Evolutionary conservation across 208 protist species (phyloP).

Genomic region (Acanthamoeba lenticulata): DNA sequence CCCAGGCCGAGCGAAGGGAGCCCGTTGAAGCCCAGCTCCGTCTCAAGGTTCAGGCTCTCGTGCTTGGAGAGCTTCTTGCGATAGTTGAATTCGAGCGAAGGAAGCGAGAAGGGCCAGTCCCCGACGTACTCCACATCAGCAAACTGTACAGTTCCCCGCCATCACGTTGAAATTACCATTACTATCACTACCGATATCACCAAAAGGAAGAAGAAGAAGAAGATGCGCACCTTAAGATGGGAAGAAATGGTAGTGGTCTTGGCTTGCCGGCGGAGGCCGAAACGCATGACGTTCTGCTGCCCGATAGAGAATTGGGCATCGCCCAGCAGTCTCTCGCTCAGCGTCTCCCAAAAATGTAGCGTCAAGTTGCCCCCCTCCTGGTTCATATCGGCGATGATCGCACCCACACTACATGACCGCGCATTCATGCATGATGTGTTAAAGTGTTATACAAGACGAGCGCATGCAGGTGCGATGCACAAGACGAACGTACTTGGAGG

Average conservation of each 20-base stretch:
- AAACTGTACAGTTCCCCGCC: no score
- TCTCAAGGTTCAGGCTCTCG: constrained; percentile 26
- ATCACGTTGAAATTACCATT: no score
- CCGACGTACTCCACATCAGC: constrained; percentile 20
- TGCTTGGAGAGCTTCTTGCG: constrained; percentile 21
- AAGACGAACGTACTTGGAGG: background rate
- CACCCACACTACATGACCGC: background rate
- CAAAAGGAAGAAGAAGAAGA: background rate
- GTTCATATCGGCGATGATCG: background rate
- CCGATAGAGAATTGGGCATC: constrained; percentile 55
- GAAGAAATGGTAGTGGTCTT: constrained; percentile 46
- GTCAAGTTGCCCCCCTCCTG: constrained; percentile 1
- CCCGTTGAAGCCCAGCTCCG: background rate
- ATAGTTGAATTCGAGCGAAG: constrained; percentile 22
- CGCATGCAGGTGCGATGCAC: background rate
- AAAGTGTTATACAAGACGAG: background rate
- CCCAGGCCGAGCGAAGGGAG: background rate
- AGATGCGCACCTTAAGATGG: background rate
- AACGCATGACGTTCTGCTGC: constrained; percentile 5
- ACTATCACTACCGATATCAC: no score
- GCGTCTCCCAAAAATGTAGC: constrained; percentile 40
- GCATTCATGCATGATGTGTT: no score
- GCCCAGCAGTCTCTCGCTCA: constrained; percentile 48
- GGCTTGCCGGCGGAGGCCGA: constrained; percentile 31
- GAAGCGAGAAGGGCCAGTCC: constrained; percentile 48